phyloP scores from a whole-genome alignment of 2,329 filamentous ascomycete genomes.

The Cladosporium sp. region DNA sequence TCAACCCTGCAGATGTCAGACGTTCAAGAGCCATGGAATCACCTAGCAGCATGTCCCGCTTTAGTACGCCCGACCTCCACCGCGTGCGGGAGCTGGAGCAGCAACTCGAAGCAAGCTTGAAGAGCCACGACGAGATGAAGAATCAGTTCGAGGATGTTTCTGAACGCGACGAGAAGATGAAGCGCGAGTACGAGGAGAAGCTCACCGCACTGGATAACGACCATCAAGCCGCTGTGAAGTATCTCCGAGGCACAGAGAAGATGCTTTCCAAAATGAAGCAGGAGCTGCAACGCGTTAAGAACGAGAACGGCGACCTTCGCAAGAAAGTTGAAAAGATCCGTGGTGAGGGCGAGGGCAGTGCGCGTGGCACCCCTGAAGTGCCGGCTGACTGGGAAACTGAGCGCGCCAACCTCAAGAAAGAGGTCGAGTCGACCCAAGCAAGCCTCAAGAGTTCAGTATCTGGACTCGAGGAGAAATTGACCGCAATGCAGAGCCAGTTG shows the following conservation, averaged over 20 bases:
- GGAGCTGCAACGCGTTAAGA: slow-evolving; percentile 89
- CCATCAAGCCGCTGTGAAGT: slow-evolving; percentile 96
- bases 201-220: slow-evolving; percentile 92
- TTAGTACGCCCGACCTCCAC: slow-evolving; percentile 74
- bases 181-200: slow-evolving; percentile 87
- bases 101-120: slow-evolving; percentile 74
- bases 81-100: slow-evolving; percentile 84
- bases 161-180: slow-evolving; percentile 79
- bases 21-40: slow-evolving; percentile 72
- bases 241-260: slow-evolving; percentile 97
- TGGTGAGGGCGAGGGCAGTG: slow-evolving; percentile 27
- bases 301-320: slow-evolving; percentile 79
- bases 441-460: slow-evolving; percentile 66
- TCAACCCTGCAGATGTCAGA: slow-evolving; percentile 72
- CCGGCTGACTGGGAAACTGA: slow-evolving; percentile 73
- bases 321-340: slow-evolving; percentile 63
- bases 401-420: slow-evolving; percentile 64
- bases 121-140: slow-evolving; percentile 84
- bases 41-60: slow-evolving; percentile 64
- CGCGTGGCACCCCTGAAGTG: slow-evolving; percentile 42
- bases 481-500: slow-evolving; percentile 69
- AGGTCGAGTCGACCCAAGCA: slow-evolving; percentile 68
- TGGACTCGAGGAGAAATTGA: slow-evolving; percentile 71
- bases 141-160: slow-evolving; percentile 74
- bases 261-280: slow-evolving; percentile 99